Evolutionary conservation across 495 filamentous ascomycete species (phyloP), one percentile per base, ranked within the genome.

Genomic region (Neurospora pannonica): DNA sequence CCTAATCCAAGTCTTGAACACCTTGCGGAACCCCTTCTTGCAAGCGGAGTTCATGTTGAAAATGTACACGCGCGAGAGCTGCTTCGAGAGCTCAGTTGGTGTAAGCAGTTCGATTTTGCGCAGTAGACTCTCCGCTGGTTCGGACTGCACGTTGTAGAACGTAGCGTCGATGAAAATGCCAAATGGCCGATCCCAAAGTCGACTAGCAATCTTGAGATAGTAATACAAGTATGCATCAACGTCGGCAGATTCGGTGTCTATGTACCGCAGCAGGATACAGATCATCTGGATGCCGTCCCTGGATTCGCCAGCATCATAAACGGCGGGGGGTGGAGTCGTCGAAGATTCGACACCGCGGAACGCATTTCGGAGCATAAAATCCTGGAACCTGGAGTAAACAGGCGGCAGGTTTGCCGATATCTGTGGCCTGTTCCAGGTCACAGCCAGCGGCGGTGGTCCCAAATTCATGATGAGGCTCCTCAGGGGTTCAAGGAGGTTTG

Each of bases 1-100:
- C 77, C 86, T 87, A 13, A 85, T 83, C n/a, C 86, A 86, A 40
- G 89, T 76, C 21, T 88, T 82, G 21, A 91, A 81, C 21, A 89
- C 82, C 28, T 88, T 85, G 2, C 90, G 85, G 77, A 91, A 89
- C 77, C 88, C 90, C 83, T 90, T 91, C 72, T 85, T 84, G 76
- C 84, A 89, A 6, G 88, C 87, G 75, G 85, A 90, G 76, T 92
- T 92, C 89, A 91, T 91, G 76, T 92, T 92, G 80, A 91, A 92
- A 70, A 91, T 83, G 73, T 91, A 92, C 24, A 89, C 81, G 70
- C 88, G 82, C 15, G 84, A 82, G 5, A 91, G 83, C 70, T 90
- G 86, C 67, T 83, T 83, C 13, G 87, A 80, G 69, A 91, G 79
- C 72, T 92, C 90, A 6, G 83, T 83, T 6, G 90, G 90, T 39